Evolutionary conservation across 305 asterid species (phyloP).

Genomic region (Solanum hybrid): DNA sequence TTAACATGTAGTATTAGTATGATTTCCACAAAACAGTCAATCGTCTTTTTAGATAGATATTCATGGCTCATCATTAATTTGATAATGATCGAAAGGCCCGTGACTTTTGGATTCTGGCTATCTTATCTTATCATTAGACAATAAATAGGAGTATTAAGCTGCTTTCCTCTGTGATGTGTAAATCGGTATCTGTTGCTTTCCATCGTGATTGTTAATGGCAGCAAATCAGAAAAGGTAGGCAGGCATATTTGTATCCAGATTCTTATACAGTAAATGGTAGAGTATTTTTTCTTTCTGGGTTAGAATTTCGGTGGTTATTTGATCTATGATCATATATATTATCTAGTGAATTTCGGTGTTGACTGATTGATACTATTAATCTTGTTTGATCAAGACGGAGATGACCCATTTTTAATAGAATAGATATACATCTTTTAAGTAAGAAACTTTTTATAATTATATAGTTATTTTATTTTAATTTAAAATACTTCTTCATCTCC

Average conservation of each 20-base stretch:
- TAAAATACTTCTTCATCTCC: background rate
- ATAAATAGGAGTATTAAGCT: background rate
- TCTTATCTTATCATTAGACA: background rate
- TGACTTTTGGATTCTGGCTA: too few species aligned
- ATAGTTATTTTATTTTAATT: too few species aligned
- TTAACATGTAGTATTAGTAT: background rate
- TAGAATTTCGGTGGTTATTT: background rate
- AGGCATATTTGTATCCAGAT: too few species aligned
- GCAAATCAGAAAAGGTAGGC: background rate
- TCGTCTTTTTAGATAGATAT: background rate
- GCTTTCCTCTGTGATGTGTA: background rate
- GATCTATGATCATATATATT: too few species aligned
- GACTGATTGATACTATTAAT: background rate
- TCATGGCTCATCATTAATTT: background rate
- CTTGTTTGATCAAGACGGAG: background rate
- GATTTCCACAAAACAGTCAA: background rate
- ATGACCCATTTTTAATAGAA: background rate
- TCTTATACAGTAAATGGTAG: background rate
- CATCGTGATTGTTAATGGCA: too few species aligned
- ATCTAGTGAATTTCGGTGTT: too few species aligned
- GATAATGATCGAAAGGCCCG: background rate
- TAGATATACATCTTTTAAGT: background rate
- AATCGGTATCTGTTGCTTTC: background rate
- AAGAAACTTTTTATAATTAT: too few species aligned
- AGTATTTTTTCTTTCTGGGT: background rate